Evolutionary conservation across 306 rosid genomes (phyloP).

Genomic region (Abrus pulchellus): DNA sequence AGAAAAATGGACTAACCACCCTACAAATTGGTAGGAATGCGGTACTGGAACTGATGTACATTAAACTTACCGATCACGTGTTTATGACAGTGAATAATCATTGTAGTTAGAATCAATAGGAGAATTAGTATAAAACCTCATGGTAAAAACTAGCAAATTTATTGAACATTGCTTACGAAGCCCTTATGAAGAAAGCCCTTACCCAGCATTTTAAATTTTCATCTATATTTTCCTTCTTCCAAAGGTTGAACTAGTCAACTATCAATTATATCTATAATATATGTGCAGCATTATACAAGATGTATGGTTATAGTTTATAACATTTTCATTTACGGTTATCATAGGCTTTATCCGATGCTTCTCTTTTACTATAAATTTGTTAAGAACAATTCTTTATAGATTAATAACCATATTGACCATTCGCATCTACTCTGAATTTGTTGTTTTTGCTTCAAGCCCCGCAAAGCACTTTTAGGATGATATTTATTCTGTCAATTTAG

Average conservation of each 20-base stretch:
- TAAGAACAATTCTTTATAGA: background rate
- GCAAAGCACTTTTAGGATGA: background rate
- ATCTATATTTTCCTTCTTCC: background rate
- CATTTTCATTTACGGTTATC: background rate
- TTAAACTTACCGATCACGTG: conserved; percentile 24
- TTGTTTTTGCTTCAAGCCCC: background rate
- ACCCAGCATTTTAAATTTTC: conserved; percentile 1
- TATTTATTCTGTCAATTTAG: background rate
- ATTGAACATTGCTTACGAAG: conserved; percentile 4
- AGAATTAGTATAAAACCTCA: conserved; percentile 25
- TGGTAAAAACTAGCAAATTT: conserved; percentile 23
- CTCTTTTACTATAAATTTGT: background rate
- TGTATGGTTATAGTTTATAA: conserved; percentile 14
- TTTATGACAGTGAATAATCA: conserved; percentile 36
- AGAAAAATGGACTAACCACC: conserved; percentile 16
- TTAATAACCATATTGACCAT: background rate
- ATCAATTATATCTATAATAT: background rate
- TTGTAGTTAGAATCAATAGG: conserved; percentile 25
- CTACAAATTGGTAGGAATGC: conserved; percentile 40
- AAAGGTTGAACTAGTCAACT: background rate
- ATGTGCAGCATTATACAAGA: background rate
- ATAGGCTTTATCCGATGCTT: background rate
- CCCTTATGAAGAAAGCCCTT: conserved; percentile 24
- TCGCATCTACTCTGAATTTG: background rate
- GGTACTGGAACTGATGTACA: conserved; percentile 43